Evolutionary conservation across 306 rosid genomes (phyloP), one percentile per base, ranked within the genome.

Genomic region (Cicer judaicum): DNA sequence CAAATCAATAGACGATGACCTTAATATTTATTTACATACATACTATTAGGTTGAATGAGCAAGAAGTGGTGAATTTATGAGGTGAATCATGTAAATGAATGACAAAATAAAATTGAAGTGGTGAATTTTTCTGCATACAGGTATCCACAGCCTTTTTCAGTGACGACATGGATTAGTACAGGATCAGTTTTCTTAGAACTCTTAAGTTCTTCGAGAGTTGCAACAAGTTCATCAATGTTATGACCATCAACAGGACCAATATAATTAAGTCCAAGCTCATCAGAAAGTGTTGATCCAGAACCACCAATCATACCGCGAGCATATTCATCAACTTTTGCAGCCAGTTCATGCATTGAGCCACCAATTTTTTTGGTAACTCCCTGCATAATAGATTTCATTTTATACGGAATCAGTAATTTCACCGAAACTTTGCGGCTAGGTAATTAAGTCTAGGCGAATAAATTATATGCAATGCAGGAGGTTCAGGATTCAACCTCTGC

Each of bases 221-320:
- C 52, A 59, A 89, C 67, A 74, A 93, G 92, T 72, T 93, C 97
- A 77, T 93, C 91, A 9, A 93, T 69, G 85, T 80, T 91, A 84
- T 93, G 98, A 76, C 96, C 97, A 76, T 91, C 97, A 13, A 93
- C 89, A 54, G 96, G 99, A 78, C 97, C 99, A 7, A 94, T 90
- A 49, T 94, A 94, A 80, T 90, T 82, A 47, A 94, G 87, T 59
- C 99, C 99, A 67, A 94, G 99, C 87, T 94, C 99, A 81, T 94
- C 97, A 79, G 92, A 94, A 1, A 94, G 82, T 4, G 99, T 85
- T 19, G 97, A 94, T 63, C 93, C 89, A 5, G 93, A 79, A 43
- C 93, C 96, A 12, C 93, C 80, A 64, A 92, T 92, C 97, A 94
- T 90, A 41, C 95, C 98, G 50, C 92, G 89, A 29, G 95, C 95